phyloP scores from a whole-genome alignment of 108 stramenopile species.

The Discostella stelligeroides region DNA sequence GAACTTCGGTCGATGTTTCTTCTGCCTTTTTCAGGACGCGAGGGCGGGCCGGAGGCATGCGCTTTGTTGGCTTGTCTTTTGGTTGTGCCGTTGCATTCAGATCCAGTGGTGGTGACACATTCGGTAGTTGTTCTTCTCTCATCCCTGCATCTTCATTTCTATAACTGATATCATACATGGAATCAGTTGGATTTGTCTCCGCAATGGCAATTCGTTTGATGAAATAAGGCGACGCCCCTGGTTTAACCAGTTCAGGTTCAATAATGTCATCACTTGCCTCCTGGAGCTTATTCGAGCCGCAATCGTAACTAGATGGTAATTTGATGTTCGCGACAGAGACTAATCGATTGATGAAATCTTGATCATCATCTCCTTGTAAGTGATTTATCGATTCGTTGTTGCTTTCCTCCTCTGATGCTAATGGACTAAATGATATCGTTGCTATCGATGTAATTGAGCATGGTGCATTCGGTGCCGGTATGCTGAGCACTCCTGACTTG shows the following conservation, averaged over 20 bases:
- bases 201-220: not conserved
- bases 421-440: slow-evolving; percentile 12
- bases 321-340: too few relatives aligned
- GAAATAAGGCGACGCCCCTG: too few relatives aligned
- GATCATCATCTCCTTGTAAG: not conserved
- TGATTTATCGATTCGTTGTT: not conserved
- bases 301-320: too few relatives aligned
- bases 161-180: not conserved
- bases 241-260: too few relatives aligned
- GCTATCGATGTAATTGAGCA: not conserved
- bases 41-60: not conserved
- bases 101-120: too few relatives aligned
- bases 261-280: too few relatives aligned
- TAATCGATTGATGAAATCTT: too few relatives aligned
- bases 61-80: slow-evolving; percentile 7
- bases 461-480: not conserved
- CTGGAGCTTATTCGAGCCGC: too few relatives aligned
- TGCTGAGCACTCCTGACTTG: too few relatives aligned
- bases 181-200: not conserved
- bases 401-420: not conserved
- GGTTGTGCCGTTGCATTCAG: not conserved
- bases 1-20: not conserved
- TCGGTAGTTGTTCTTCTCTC: not conserved
- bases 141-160: slow-evolving; percentile 9
- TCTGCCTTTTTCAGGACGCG: slow-evolving; percentile 5